These are phyloP conservation scores for Corylus avellana DNA, from an alignment of 306 rosid species.

Conservation along the genomic window DNA sequence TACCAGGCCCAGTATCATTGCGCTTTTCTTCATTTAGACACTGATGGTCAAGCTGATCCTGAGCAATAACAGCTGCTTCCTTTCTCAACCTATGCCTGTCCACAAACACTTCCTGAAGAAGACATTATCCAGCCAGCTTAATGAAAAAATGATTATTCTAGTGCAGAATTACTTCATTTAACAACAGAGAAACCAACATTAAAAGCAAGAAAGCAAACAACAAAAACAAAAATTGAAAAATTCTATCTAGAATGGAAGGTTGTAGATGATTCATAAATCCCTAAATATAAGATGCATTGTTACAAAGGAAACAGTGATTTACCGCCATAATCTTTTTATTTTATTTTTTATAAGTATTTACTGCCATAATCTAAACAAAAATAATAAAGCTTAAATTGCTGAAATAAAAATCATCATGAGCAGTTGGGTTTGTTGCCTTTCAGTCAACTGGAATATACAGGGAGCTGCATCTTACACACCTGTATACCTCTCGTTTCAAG, in stretches of 20 bases:
- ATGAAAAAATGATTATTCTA: conserved; percentile 11
- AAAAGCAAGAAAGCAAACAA: neutral
- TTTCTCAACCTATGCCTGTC: conserved; percentile 37
- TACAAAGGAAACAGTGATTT: neutral
- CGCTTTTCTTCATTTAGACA: conserved; percentile 34
- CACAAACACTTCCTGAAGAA: conserved; percentile 42
- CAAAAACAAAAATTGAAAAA: neutral
- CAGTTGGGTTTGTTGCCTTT: neutral
- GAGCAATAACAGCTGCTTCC: conserved; percentile 30
- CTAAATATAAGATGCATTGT: neutral
- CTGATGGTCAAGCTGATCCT: conserved; percentile 34
- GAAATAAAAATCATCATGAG: neutral
- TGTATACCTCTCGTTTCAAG: neutral
- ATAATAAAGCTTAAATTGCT: neutral
- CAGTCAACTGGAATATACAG: neutral
- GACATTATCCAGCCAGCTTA: conserved; percentile 16
- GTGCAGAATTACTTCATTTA: conserved; percentile 1
- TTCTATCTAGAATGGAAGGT: neutral
- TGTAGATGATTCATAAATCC: neutral
- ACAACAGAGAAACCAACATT: neutral
- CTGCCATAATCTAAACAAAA: neutral
- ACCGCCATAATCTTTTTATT: neutral
- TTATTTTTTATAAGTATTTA: neutral
- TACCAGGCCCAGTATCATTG: conserved; percentile 29
- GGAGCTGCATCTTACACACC: neutral